Conservation (phyloP, 345 rosid genomes). For the Eutrema heterophyllum region DNA sequence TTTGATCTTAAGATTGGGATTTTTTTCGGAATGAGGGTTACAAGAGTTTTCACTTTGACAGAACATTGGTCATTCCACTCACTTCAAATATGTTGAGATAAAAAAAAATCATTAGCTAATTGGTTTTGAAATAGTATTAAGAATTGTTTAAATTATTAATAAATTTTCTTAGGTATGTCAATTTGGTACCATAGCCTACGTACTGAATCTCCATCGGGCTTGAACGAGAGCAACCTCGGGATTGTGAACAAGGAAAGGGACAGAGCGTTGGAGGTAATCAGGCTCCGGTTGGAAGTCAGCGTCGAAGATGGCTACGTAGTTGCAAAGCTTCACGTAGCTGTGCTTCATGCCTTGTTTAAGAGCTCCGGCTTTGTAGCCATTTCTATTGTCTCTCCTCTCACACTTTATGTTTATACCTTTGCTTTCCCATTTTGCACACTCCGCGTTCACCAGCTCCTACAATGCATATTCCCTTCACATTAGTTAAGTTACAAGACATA, state of each 20-base stretch:
- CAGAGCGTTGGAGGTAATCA: conserved; percentile 39
- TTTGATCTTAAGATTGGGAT: not conserved
- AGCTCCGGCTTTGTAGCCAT: conserved; percentile 55
- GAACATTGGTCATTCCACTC: no score
- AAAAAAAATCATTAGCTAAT: not conserved
- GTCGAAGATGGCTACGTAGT: conserved; percentile 40
- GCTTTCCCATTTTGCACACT: conserved; percentile 30
- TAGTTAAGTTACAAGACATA: no score
- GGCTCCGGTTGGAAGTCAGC: conserved; percentile 58
- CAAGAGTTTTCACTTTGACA: no score
- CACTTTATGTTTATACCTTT: conserved; percentile 29
- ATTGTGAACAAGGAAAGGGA: conserved; percentile 43
- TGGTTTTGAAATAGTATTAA: not conserved
- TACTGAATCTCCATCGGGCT: conserved; percentile 59
- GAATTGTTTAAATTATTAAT: not conserved
- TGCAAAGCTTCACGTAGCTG: conserved; percentile 44
- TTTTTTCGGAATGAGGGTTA: not conserved
- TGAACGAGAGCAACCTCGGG: conserved; percentile 47
- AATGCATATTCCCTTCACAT: not conserved
- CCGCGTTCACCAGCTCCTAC: conserved; percentile 28
- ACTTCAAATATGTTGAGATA: no score
- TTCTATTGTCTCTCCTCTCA: conserved; percentile 42
- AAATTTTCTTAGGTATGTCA: not conserved
- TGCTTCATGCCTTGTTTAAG: conserved; percentile 58
- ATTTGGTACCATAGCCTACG: not conserved